A percentile compares a stretch with the other conserved stretches of the same genome.
These are phyloP conservation scores for Metschnikowia dekortorum DNA, from an alignment of 805 yeast genomes.

Conservation along the genomic window DNA sequence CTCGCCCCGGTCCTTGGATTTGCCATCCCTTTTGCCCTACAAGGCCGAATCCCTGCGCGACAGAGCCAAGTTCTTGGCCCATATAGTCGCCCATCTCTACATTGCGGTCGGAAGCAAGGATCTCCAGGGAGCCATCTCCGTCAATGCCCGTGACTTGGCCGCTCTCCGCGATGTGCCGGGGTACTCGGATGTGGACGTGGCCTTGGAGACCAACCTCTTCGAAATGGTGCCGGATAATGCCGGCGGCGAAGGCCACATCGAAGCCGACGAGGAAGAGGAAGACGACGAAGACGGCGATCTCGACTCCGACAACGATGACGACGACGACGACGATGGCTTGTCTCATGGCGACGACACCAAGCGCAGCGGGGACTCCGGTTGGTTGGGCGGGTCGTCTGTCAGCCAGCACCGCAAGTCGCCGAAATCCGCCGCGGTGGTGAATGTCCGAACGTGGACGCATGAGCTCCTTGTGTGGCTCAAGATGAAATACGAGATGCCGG, in stretches of 20 bases:
- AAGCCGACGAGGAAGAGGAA: constrained; percentile 24
- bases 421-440: constrained; percentile 66
- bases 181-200: constrained; percentile 40
- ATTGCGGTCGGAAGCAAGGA: constrained; percentile 74
- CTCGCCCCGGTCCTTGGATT: constrained; percentile 38
- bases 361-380: constrained; percentile 33
- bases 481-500: constrained; percentile 77
- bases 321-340: constrained; percentile 24
- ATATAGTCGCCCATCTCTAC: constrained; percentile 74
- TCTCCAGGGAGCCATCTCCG: constrained; percentile 62
- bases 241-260: constrained; percentile 6
- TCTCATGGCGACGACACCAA: constrained; percentile 28
- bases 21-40: constrained; percentile 63
- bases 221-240: constrained; percentile 30
- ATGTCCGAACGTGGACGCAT: constrained; percentile 80
- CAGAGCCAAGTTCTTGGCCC: constrained; percentile 68
- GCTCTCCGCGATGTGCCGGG: constrained; percentile 29
- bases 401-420: constrained; percentile 59
- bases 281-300: constrained; percentile 24
- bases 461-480: constrained; percentile 75
- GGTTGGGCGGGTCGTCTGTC: constrained; percentile 30
- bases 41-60: constrained; percentile 62
- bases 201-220: constrained; percentile 51
- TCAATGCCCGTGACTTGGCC: constrained; percentile 66
- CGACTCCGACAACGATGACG: constrained; percentile 29